Evolutionary conservation across 768 basidiomycete species (phyloP).

Genomic region (Mycena crocata): DNA sequence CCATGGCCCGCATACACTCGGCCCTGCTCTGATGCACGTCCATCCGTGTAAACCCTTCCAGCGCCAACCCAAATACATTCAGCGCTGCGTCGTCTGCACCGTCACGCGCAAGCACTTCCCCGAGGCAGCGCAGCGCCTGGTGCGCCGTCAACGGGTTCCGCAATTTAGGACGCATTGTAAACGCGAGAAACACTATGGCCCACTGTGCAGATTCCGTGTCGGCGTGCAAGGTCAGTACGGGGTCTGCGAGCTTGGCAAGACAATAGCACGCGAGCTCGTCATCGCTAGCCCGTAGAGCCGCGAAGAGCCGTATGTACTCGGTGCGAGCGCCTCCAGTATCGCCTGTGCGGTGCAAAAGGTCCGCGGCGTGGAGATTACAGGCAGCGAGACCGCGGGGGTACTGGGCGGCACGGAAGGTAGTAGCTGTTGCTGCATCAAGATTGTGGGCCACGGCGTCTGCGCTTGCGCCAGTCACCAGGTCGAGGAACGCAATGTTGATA

Average conservation of each 20-base stretch:
- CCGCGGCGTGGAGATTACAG: neutral
- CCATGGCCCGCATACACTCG: constrained; percentile 3
- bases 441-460: neutral
- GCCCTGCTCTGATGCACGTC: neutral
- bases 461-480: neutral
- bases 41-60: constrained; percentile 4
- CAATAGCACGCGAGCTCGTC: neutral
- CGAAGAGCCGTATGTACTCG: neutral
- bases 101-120: neutral
- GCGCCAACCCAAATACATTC: neutral
- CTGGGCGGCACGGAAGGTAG: neutral
- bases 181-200: constrained; percentile 1
- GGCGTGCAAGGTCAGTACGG: neutral
- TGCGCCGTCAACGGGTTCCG: neutral
- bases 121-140: neutral
- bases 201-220: neutral
- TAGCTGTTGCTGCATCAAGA: neutral
- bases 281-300: neutral
- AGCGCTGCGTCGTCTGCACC: neutral
- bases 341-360: neutral
- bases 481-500: neutral
- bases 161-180: neutral
- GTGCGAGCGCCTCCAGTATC: neutral
- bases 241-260: neutral
- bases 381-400: neutral